Evolutionary conservation across 2,329 filamentous ascomycete species (phyloP), one percentile per base, ranked within the genome.

Genomic region (Ophiostoma fasciatum): DNA sequence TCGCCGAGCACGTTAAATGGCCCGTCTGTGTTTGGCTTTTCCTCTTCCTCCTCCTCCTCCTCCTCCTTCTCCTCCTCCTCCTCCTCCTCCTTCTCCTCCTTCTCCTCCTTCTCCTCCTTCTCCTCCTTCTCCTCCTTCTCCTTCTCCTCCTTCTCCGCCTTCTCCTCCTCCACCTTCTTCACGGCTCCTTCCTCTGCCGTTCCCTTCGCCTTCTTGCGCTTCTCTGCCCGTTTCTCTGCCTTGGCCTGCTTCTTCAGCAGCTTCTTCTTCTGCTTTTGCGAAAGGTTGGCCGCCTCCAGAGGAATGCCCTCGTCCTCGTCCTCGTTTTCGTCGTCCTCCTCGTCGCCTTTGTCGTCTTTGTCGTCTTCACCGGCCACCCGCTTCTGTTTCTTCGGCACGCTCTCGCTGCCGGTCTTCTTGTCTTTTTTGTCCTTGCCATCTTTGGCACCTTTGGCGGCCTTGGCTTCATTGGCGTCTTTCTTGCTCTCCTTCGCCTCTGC

Each of bases 231-330:
- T 22, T 68, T 60, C 40, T 59, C 57, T 42, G 63, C 55, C 45
- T 63, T 67, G 49, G 66, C 68, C 45, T 66, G 63, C 43, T 66
- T 68, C 47, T 69, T 71, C 17, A 56, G 48, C 26, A 50, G 46
- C 39, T 58, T 58, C 46, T 65, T 69, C 43, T 64, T 61, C 44
- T 68, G 68, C 49, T 64, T 65, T n/a, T 50, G 38, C 40, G 60
- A 61, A 41, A 52, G 50, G 38, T 45, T 49, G 31, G 41, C 43
- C 23, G 44, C 42, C 13, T 39, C 42, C 5, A 45, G 32, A 31
- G 29, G 36, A 18, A 41, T 20, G 11, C 34, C 40, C 18, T 45
- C 31, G 11, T 51, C 49, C 12, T 48, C 42, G 6, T 45, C 35
- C 18, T 47, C 45, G 5, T 51, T 44, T 14, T 49, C 45, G 2